These are phyloP conservation scores for Ramalina peruviana DNA, from an alignment of 495 filamentous ascomycete species.

Conservation along the genomic window DNA sequence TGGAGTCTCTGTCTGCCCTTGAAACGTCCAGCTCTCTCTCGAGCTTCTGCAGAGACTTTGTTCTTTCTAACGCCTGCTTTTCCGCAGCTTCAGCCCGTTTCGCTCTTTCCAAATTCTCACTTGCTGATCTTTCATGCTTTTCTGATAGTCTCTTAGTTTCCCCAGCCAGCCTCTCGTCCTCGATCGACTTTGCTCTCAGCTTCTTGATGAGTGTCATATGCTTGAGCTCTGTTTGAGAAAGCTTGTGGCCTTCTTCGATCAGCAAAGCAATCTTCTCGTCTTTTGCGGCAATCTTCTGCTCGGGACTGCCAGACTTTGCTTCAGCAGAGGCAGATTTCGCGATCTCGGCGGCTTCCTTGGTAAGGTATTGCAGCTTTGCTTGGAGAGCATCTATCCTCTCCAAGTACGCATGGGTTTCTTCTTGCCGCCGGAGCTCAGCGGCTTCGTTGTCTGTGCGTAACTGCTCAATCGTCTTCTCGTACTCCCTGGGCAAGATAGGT, in stretches of 20 bases:
- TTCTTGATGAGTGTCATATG: slow-evolving; percentile 74
- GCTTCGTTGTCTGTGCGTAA: slow-evolving; percentile 44
- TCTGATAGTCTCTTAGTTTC: slow-evolving; percentile 48
- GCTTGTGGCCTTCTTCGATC: slow-evolving; percentile 83
- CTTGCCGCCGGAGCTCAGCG: slow-evolving; percentile 51
- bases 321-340: slow-evolving; percentile 48
- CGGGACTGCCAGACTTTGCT: slow-evolving; percentile 46
- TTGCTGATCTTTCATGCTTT: slow-evolving; percentile 49
- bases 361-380: slow-evolving; percentile 75
- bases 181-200: slow-evolving; percentile 45
- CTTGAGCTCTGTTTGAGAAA: slow-evolving; percentile 73
- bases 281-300: slow-evolving; percentile 73
- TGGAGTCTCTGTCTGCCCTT: slow-evolving; percentile 48
- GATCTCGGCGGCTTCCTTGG: slow-evolving; percentile 59
- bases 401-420: slow-evolving; percentile 67
- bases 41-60: slow-evolving; percentile 48
- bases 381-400: slow-evolving; percentile 90
- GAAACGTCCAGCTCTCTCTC: slow-evolving; percentile 59
- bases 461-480: slow-evolving; percentile 30
- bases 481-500: slow-evolving; percentile 8
- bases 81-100: slow-evolving; percentile 54
- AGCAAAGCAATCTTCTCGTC: slow-evolving; percentile 81
- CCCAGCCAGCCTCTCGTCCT: slow-evolving; percentile 49
- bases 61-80: slow-evolving; percentile 47
- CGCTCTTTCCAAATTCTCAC: slow-evolving; percentile 41